Conservation (phyloP, 2,329 filamentous ascomycete species). For the Lachnum nothofagi region DNA sequence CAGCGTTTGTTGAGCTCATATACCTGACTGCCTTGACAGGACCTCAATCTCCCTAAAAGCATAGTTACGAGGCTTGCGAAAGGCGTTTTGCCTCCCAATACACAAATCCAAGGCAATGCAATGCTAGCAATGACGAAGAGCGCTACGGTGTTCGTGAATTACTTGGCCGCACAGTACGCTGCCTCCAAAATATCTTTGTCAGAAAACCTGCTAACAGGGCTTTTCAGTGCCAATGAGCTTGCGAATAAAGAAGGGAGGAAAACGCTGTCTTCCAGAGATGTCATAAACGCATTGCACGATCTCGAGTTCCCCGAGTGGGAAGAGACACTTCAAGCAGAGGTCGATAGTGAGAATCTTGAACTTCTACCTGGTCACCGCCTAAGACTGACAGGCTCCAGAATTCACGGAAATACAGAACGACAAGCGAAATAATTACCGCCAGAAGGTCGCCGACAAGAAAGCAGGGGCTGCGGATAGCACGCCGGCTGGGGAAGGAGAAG, state of each 20-base stretch:
- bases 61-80: slow-evolving; percentile 77
- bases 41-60: slow-evolving; percentile 72
- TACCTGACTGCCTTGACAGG: slow-evolving; percentile 41
- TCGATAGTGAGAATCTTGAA: slow-evolving; percentile 56
- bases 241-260: slow-evolving; percentile 65
- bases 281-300: slow-evolving; percentile 71
- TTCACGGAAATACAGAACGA: slow-evolving; percentile 69
- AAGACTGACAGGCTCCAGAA: slow-evolving; percentile 35
- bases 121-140: slow-evolving; percentile 74
- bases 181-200: too few relatives aligned
- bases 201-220: background rate
- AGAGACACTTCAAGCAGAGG: slow-evolving; percentile 66
- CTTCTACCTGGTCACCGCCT: background rate
- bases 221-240: slow-evolving; percentile 65
- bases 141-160: slow-evolving; percentile 78
- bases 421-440: slow-evolving; percentile 68
- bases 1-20: background rate
- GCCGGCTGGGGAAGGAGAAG: slow-evolving; percentile 3
- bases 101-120: slow-evolving; percentile 78
- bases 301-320: slow-evolving; percentile 70
- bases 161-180: slow-evolving; percentile 68
- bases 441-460: slow-evolving; percentile 64
- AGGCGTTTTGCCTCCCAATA: slow-evolving; percentile 72
- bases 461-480: slow-evolving; percentile 13
- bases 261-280: slow-evolving; percentile 70